Evolutionary conservation across 2,329 filamentous ascomycete species (phyloP).

Genomic region (Fusarium paranaense): DNA sequence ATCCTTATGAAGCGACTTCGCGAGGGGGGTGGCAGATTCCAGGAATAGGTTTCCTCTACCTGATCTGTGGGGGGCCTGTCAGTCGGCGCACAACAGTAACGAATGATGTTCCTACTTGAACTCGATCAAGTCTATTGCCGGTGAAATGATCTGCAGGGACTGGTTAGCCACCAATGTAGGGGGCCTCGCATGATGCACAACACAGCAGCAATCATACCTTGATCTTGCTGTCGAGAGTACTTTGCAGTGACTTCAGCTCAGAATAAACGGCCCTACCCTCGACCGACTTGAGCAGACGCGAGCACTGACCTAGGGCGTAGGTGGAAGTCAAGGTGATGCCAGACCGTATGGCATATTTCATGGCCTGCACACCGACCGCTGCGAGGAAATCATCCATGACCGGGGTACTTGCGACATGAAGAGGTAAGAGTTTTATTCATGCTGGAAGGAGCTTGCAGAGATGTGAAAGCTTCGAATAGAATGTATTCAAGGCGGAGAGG

Average conservation of each 20-base stretch:
- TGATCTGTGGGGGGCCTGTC: constrained; percentile 51
- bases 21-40: constrained; percentile 85
- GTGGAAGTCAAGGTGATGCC: constrained; percentile 87
- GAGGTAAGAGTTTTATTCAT: constrained; percentile 21
- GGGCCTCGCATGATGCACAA: neutral
- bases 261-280: constrained; percentile 74
- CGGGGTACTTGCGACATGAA: constrained; percentile 12
- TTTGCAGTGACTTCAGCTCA: constrained; percentile 79
- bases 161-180: constrained; percentile 11
- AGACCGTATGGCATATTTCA: constrained; percentile 92
- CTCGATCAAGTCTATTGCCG: constrained; percentile 92
- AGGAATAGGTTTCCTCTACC: constrained; percentile 70
- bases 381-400: constrained; percentile 76
- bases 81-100: constrained; percentile 14
- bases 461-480: neutral
- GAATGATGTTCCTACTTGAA: constrained; percentile 71
- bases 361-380: constrained; percentile 73
- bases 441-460: constrained; percentile 5
- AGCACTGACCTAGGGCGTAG: constrained; percentile 87
- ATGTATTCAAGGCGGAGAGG: neutral
- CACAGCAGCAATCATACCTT: constrained; percentile 60
- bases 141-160: constrained; percentile 78
- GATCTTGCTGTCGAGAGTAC: constrained; percentile 86
- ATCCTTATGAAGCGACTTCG: constrained; percentile 84
- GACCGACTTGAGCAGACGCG: constrained; percentile 80